Evolutionary conservation across 768 basidiomycete species (phyloP).

Genomic region (Boletellus sp.): DNA sequence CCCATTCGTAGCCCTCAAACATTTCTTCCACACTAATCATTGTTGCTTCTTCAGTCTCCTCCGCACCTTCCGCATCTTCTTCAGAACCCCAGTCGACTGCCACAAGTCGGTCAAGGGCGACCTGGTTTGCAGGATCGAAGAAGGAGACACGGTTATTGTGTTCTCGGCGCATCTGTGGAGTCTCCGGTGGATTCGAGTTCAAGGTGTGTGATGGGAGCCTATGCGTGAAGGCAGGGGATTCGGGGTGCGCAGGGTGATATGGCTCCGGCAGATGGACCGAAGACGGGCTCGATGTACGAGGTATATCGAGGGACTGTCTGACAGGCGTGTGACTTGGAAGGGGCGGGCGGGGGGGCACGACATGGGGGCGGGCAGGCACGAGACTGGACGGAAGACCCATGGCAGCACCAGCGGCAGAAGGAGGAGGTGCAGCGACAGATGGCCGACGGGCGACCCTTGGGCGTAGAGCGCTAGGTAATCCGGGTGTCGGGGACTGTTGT

Average conservation of each 20-base stretch:
- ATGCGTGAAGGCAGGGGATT: constrained; percentile 13
- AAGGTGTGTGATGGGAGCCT: constrained; percentile 28
- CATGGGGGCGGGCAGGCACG: constrained; percentile 21
- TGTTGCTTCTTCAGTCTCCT: constrained; percentile 75
- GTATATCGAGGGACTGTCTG: constrained; percentile 19
- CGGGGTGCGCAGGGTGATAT: constrained; percentile 17
- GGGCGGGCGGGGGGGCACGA: constrained; percentile 23
- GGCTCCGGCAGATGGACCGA: constrained; percentile 6
- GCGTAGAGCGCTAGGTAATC: constrained; percentile 32
- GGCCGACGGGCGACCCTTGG: constrained; percentile 40
- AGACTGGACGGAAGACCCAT: constrained; percentile 24
- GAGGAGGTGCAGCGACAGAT: constrained; percentile 40
- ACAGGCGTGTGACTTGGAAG: constrained; percentile 8
- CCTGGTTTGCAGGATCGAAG: constrained; percentile 78
- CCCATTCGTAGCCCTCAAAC: constrained; percentile 98
- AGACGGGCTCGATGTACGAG: constrained; percentile 19
- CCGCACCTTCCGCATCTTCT: constrained; percentile 55
- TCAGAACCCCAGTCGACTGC: constrained; percentile 41
- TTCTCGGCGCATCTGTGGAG: constrained; percentile 43
- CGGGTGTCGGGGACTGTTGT: constrained; percentile 17
- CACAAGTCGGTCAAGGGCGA: constrained; percentile 65
- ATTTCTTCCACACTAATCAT: constrained; percentile 95
- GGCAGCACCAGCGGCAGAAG: constrained; percentile 24
- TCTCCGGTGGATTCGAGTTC: constrained; percentile 32
- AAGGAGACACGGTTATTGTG: constrained; percentile 75